These are phyloP conservation scores for Bacidia gigantensis DNA, from an alignment of 495 filamentous ascomycete genomes.

Conservation along the genomic window DNA sequence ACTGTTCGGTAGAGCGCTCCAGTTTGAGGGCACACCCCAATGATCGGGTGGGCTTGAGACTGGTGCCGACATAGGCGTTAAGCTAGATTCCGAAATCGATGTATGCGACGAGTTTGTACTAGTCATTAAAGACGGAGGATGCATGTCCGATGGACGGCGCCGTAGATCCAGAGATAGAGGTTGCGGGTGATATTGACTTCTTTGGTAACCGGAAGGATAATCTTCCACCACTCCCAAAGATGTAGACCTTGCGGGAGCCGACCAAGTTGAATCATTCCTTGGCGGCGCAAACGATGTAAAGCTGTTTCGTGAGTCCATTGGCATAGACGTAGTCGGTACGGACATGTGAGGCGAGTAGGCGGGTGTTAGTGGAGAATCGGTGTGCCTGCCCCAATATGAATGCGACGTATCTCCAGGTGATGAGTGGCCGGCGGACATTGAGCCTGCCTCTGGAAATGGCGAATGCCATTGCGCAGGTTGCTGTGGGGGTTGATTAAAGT, in stretches of 20 bases:
- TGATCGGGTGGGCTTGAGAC: constrained; percentile 15
- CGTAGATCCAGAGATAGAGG: constrained; percentile 11
- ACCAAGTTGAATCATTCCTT: constrained; percentile 14
- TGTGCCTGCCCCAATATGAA: constrained; percentile 15
- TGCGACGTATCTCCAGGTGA: constrained; percentile 17
- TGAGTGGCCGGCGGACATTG: constrained; percentile 16
- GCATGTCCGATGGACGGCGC: constrained; percentile 16
- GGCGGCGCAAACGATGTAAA: constrained; percentile 15
- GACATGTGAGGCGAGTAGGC: constrained; percentile 15
- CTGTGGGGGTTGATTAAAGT: constrained; percentile 15
- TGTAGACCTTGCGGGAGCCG: constrained; percentile 14
- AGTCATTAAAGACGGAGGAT: constrained; percentile 17
- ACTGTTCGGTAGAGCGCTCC: constrained; percentile 13
- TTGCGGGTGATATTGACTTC: constrained; percentile 10
- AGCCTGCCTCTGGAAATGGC: constrained; percentile 15
- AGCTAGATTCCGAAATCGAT: constrained; percentile 11
- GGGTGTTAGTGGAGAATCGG: constrained; percentile 18
- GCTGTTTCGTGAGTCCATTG: constrained; percentile 10
- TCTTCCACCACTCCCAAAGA: constrained; percentile 18
- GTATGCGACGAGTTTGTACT: constrained; percentile 17
- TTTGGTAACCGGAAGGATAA: constrained; percentile 10
- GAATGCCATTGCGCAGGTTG: constrained; percentile 15
- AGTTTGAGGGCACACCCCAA: constrained; percentile 7
- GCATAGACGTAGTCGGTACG: constrained; percentile 12
- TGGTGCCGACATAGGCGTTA: constrained; percentile 15